Percentiles rank a stretch among this genome's conserved stretches.
phyloP scores from a whole-genome alignment of 306 rosid species.

The Cicer arietinum region DNA sequence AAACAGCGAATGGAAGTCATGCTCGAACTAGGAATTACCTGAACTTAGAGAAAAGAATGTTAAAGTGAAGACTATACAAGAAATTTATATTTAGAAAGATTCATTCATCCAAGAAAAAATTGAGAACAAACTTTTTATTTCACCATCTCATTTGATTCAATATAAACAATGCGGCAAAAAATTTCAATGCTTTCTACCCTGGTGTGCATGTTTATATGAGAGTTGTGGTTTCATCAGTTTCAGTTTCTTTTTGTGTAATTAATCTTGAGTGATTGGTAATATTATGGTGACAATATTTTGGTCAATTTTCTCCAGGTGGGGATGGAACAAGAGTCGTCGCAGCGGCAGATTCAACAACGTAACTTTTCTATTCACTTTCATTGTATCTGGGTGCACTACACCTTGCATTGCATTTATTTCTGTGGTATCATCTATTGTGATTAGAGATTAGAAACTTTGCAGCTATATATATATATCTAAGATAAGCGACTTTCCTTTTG shows the following conservation, averaged over 20 bases:
- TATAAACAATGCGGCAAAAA: constrained; percentile 8
- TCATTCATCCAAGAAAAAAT: constrained; percentile 15
- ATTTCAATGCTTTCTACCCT: constrained; percentile 15
- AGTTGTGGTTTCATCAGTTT: not conserved
- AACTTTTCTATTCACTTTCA: constrained; percentile 44
- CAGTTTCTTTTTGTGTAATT: constrained; percentile 3
- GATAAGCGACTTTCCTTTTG: constrained; percentile 21
- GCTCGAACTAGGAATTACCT: constrained; percentile 23
- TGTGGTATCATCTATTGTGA: constrained; percentile 2
- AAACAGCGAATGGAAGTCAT: constrained; percentile 31
- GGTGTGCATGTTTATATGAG: constrained; percentile 14
- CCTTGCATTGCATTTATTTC: constrained; percentile 40
- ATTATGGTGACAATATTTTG: constrained; percentile 41
- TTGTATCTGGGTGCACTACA: constrained; percentile 23
- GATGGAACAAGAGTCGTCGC: constrained; percentile 58
- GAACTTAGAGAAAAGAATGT: constrained; percentile 32
- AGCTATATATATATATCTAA: not conserved
- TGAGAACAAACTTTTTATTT: constrained; percentile 10
- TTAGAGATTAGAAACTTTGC: constrained; percentile 20
- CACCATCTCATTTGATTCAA: not conserved
- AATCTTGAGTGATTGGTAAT: constrained; percentile 33
- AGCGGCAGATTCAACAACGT: constrained; percentile 95
- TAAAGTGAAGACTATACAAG: constrained; percentile 11
- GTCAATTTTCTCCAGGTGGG: constrained; percentile 66
- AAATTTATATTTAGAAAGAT: not conserved